A percentile compares a stretch with the other conserved stretches of the same genome.
Evolutionary conservation across 345 rosid species (phyloP).

Genomic region (Ceriops zippeliana): DNA sequence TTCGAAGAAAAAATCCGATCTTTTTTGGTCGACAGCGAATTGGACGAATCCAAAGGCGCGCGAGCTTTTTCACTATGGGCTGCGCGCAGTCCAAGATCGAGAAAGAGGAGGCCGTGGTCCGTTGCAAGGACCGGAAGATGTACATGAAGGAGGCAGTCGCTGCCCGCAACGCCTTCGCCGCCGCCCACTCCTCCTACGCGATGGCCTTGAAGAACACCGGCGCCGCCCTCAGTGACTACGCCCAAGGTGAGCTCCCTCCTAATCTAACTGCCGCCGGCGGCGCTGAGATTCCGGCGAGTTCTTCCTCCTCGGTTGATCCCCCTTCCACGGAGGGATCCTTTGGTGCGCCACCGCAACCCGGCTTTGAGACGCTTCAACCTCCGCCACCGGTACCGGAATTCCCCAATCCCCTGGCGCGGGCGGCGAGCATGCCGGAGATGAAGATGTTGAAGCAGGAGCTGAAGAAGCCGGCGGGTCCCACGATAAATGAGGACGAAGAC

Average conservation of each 20-base stretch:
- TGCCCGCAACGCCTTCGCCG: slow-evolving; percentile 88
- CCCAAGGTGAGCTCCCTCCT: slow-evolving; percentile 60
- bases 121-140: slow-evolving; percentile 75
- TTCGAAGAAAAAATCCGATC: too few relatives aligned
- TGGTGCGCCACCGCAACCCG: slow-evolving; percentile 15
- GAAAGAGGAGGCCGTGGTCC: slow-evolving; percentile 80
- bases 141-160: slow-evolving; percentile 71
- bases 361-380: slow-evolving; percentile 36
- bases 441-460: slow-evolving; percentile 48
- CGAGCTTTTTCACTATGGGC: slow-evolving; percentile 46
- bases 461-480: slow-evolving; percentile 37
- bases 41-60: too few relatives aligned
- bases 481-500: slow-evolving; percentile 61
- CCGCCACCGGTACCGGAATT: slow-evolving; percentile 41
- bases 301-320: slow-evolving; percentile 6
- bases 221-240: slow-evolving; percentile 84
- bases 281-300: background rate
- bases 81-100: slow-evolving; percentile 93
- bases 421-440: slow-evolving; percentile 80
- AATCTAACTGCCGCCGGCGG: background rate
- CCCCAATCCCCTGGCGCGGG: slow-evolving; percentile 42
- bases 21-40: too few relatives aligned
- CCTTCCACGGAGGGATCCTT: background rate
- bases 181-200: slow-evolving; percentile 84
- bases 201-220: slow-evolving; percentile 83